Percentiles rank a stretch among this genome's conserved stretches.
phyloP scores from a whole-genome alignment of 2,329 filamentous ascomycete genomes.

The Penicillium sp. region DNA sequence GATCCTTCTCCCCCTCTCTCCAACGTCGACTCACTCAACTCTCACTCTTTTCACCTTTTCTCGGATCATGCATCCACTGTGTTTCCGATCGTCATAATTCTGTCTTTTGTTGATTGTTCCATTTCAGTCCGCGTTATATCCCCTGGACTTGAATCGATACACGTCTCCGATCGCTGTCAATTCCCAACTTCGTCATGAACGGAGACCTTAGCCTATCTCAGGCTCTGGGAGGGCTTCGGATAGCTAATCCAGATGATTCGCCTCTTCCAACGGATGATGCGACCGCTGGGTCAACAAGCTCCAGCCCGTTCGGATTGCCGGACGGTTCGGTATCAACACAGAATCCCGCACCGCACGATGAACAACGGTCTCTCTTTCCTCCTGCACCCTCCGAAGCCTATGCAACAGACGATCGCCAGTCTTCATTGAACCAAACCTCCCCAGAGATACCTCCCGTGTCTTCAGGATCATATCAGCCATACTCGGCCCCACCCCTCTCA shows the following conservation, averaged over 20 bases:
- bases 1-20: constrained; percentile 18
- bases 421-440: constrained; percentile 42
- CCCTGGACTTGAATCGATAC: constrained; percentile 1
- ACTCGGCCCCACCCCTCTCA: constrained; percentile 43
- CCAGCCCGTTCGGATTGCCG: constrained; percentile 22
- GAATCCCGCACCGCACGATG: constrained; percentile 18
- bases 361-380: constrained; percentile 21
- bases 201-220: constrained; percentile 89
- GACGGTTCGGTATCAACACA: constrained; percentile 27
- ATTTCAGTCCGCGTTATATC: constrained; percentile 9
- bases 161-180: constrained; percentile 1
- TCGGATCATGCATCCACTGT: constrained; percentile 34
- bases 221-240: constrained; percentile 88
- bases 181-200: constrained; percentile 64
- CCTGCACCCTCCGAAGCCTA: constrained; percentile 24
- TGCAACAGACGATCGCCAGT: constrained; percentile 43
- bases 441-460: constrained; percentile 42
- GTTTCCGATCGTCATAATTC: constrained; percentile 34
- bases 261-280: constrained; percentile 42
- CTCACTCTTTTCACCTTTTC: constrained; percentile 8
- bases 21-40: constrained; percentile 4
- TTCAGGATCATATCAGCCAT: constrained; percentile 46
- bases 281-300: constrained; percentile 26
- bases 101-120: constrained; percentile 14
- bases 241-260: constrained; percentile 89